Percentiles rank a stretch among this genome's conserved stretches.
Evolutionary conservation across 176 grass and related monocot species (phyloP).

Genomic region (Pontederia crassipes): DNA sequence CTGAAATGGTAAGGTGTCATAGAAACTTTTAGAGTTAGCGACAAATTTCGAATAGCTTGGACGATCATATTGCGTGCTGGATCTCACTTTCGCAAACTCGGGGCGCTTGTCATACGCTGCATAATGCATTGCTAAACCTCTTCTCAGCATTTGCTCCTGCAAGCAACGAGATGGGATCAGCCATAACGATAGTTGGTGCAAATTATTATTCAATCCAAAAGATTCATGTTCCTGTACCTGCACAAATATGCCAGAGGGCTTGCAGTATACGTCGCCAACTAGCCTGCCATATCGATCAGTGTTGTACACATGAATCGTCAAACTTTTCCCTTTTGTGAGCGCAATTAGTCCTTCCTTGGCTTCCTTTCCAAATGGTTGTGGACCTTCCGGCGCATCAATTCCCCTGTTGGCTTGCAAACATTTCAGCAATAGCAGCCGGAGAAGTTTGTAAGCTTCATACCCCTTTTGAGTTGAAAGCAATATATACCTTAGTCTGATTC

Average conservation of each 20-base stretch:
- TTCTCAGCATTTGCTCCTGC: constrained; percentile 22
- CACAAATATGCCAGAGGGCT: constrained; percentile 30
- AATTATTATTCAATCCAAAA: not conserved
- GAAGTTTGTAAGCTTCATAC: not conserved
- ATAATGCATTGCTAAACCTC: constrained; percentile 29
- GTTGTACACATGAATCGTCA: constrained; percentile 42
- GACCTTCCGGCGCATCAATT: constrained; percentile 55
- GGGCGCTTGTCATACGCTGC: constrained; percentile 24
- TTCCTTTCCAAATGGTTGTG: constrained; percentile 46
- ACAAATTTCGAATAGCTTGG: not conserved
- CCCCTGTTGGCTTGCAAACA: constrained; percentile 31
- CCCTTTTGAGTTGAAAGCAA: not conserved
- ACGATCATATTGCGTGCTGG: not conserved
- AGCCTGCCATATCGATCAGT: constrained; percentile 39
- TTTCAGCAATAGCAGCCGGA: not conserved
- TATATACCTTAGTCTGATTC: constrained; percentile 58
- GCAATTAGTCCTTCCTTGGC: constrained; percentile 35
- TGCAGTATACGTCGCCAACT: constrained; percentile 49
- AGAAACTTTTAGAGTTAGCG: not conserved
- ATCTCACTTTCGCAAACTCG: constrained; percentile 34
- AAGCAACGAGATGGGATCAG: not conserved
- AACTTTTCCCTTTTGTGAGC: constrained; percentile 39
- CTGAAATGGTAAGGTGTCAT: constrained; percentile 20
- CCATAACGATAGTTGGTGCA: not conserved
- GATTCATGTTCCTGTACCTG: constrained; percentile 26